Conservation (phyloP, 768 basidiomycete genomes). For the Agrocybe chaxingu region DNA sequence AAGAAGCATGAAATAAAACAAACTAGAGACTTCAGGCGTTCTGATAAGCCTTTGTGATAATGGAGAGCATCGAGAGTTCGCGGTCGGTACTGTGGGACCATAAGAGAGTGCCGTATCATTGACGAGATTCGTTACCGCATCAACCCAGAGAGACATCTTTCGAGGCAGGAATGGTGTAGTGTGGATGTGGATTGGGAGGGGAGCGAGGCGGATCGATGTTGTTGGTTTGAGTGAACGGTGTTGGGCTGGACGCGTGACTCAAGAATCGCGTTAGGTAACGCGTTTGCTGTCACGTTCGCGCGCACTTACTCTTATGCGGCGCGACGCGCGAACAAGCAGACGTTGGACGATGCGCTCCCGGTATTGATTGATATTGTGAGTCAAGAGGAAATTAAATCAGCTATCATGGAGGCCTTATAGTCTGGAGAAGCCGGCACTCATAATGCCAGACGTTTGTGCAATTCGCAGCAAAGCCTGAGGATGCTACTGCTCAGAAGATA, state of each 20-base stretch:
- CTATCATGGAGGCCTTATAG: too few relatives aligned
- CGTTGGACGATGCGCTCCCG: too few relatives aligned
- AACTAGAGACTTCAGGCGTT: constrained; percentile 77
- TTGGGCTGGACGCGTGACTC: constrained; percentile 4
- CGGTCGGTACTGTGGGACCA: constrained; percentile 68
- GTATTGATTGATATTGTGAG: too few relatives aligned
- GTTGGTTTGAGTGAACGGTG: neutral
- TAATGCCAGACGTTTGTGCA: too few relatives aligned
- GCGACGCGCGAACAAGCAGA: too few relatives aligned
- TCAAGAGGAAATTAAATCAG: too few relatives aligned
- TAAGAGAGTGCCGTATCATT: neutral
- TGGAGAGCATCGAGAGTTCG: constrained; percentile 80
- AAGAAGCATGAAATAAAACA: constrained; percentile 9
- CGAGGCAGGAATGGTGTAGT: too few relatives aligned
- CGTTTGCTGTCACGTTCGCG: constrained; percentile 2
- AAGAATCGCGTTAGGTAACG: constrained; percentile 19
- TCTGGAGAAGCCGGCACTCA: too few relatives aligned
- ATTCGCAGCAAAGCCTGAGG: too few relatives aligned
- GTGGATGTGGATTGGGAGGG: neutral
- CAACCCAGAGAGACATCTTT: constrained; percentile 69
- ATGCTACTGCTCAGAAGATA: too few relatives aligned
- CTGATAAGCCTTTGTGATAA: constrained; percentile 82
- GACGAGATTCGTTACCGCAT: constrained; percentile 37
- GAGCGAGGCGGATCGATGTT: neutral
- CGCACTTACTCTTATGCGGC: too few relatives aligned